Conservation (phyloP, 257 asterid genomes). For the Phtheirospermum japonicum region DNA sequence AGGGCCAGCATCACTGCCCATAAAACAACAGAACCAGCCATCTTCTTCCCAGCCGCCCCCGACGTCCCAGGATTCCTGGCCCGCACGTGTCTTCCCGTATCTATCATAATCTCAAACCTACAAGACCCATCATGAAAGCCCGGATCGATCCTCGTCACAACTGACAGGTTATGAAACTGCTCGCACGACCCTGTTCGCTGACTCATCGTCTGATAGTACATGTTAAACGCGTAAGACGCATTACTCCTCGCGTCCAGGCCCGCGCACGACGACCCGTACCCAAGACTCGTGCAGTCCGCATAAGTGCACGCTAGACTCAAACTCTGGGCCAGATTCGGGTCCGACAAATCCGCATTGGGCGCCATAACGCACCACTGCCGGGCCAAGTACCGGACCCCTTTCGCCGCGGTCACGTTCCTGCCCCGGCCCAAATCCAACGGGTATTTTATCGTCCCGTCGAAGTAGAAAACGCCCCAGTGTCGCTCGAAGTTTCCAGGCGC, state of each 20-base stretch:
- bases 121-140: slow-evolving; percentile 41
- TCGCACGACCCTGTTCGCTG: slow-evolving; percentile 77
- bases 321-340: slow-evolving; percentile 47
- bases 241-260: slow-evolving; percentile 49
- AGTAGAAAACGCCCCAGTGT: slow-evolving; percentile 83
- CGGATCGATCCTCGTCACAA: slow-evolving; percentile 66
- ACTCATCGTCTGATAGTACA: slow-evolving; percentile 72
- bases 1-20: slow-evolving; percentile 2
- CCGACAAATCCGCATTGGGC: slow-evolving; percentile 53
- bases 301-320: slow-evolving; percentile 57
- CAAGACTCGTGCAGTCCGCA: slow-evolving; percentile 92
- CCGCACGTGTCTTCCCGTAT: slow-evolving; percentile 42
- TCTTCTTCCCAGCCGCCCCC: slow-evolving; percentile 24
- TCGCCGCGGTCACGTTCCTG: slow-evolving; percentile 63
- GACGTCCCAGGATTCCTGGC: slow-evolving; percentile 45
- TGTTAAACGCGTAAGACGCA: slow-evolving; percentile 82
- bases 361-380: slow-evolving; percentile 85
- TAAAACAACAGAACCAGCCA: slow-evolving; percentile 17
- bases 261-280: slow-evolving; percentile 78
- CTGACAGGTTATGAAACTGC: slow-evolving; percentile 50
- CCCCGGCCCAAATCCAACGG: slow-evolving; percentile 54
- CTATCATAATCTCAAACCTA: slow-evolving; percentile 77
- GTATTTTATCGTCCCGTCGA: slow-evolving; percentile 74
- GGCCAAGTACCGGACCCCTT: slow-evolving; percentile 63
- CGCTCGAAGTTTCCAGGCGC: slow-evolving; percentile 83